Evolutionary conservation across 2,329 filamentous ascomycete species (phyloP).

Genomic region (Hymenotorrendiella dingleyae): DNA sequence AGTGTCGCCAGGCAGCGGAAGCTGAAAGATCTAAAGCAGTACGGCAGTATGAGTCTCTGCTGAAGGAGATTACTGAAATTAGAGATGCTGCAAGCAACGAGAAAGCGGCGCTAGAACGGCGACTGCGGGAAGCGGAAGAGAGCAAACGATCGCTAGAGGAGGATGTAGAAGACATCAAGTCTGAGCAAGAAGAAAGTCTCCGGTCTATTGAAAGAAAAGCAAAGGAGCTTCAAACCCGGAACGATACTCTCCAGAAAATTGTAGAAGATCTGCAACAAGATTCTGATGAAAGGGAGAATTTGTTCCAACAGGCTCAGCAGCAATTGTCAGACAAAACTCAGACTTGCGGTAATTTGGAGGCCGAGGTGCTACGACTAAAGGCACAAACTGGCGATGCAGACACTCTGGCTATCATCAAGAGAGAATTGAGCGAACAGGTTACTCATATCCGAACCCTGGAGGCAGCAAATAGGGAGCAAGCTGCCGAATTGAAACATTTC

Average conservation of each 20-base stretch:
- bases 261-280: conserved; percentile 44
- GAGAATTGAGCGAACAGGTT: conserved; percentile 86
- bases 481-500: conserved; percentile 72
- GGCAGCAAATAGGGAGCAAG: conserved; percentile 71
- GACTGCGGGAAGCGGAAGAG: conserved; percentile 65
- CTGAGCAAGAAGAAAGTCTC: conserved; percentile 63
- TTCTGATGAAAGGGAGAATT: conserved; percentile 30
- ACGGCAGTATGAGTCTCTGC: conserved; percentile 44
- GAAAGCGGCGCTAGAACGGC: conserved; percentile 61
- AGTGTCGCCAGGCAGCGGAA: conserved; percentile 56
- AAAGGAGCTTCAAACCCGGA: conserved; percentile 55
- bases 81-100: conserved; percentile 46
- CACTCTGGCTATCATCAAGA: conserved; percentile 76
- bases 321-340: conserved; percentile 60
- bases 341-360: conserved; percentile 69
- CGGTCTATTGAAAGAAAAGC: conserved; percentile 55
- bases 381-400: conserved; percentile 83
- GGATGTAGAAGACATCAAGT: conserved; percentile 67
- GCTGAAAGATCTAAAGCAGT: conserved; percentile 44
- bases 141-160: conserved; percentile 71
- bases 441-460: conserved; percentile 85
- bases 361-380: conserved; percentile 76
- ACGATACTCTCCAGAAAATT: conserved; percentile 50
- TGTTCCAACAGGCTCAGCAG: conserved; percentile 29
- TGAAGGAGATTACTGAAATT: conserved; percentile 46